A percentile compares a stretch with the other conserved stretches of the same genome.
Conservation (phyloP, 495 filamentous ascomycete genomes). For the Tricharina praecox region DNA sequence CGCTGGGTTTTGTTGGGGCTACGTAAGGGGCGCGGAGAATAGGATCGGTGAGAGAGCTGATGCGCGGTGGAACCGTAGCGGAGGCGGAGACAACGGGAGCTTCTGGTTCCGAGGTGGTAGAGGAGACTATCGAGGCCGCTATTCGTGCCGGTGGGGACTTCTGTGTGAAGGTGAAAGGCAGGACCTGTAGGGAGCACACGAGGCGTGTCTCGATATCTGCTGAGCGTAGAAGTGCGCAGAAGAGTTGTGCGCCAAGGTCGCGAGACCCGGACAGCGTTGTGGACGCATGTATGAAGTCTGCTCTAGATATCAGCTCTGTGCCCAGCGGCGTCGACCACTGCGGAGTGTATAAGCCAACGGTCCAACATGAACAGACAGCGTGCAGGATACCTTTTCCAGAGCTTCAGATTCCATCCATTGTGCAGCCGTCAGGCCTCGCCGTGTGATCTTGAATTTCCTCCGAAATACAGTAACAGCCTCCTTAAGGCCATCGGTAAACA, state of each 20-base stretch:
- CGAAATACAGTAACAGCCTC: slow-evolving; percentile 51
- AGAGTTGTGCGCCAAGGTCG: slow-evolving; percentile 78
- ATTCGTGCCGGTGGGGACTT: background rate
- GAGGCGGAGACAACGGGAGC: too few relatives aligned
- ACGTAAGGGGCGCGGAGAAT: background rate
- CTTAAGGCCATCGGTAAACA: slow-evolving; percentile 61
- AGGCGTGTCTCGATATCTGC: slow-evolving; percentile 68
- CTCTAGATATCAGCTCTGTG: slow-evolving; percentile 34
- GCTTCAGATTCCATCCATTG: slow-evolving; percentile 32
- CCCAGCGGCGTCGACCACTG: slow-evolving; percentile 31
- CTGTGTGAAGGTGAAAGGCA: slow-evolving; percentile 47
- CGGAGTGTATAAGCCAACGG: slow-evolving; percentile 19
- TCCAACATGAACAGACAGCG: slow-evolving; percentile 1
- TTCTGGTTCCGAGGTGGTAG: background rate
- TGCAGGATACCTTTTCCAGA: slow-evolving; percentile 38
- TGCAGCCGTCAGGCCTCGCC: slow-evolving; percentile 11
- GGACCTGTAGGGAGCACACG: slow-evolving; percentile 76
- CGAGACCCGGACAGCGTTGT: slow-evolving; percentile 53
- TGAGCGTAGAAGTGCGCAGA: slow-evolving; percentile 66
- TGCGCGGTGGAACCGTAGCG: background rate
- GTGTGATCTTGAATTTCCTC: slow-evolving; percentile 45
- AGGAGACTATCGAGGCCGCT: background rate
- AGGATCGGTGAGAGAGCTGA: background rate
- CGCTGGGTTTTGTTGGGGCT: background rate
- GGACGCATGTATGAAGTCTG: slow-evolving; percentile 56